Evolutionary conservation across 208 protist genomes (phyloP).

Genomic region (Acanthamoeba culbertsoni): DNA sequence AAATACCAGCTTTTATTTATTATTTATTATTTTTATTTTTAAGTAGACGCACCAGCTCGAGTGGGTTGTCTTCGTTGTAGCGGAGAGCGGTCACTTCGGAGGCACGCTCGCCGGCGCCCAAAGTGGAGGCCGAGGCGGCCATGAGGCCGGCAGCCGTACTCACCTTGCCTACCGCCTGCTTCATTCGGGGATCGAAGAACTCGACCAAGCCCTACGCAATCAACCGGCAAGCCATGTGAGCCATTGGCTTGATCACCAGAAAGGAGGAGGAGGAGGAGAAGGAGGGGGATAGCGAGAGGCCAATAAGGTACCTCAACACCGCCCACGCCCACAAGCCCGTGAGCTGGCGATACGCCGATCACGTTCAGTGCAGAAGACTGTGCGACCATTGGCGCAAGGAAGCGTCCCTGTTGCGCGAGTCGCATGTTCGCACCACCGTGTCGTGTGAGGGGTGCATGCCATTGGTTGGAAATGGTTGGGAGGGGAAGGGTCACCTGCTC

Average conservation of each 20-base stretch:
- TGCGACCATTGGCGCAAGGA: slow-evolving; percentile 61
- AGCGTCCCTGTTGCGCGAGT: slow-evolving; percentile 65
- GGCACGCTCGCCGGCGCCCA: background rate
- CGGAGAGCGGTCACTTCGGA: slow-evolving; percentile 35
- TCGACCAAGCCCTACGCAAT: slow-evolving; percentile 54
- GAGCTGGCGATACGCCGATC: background rate
- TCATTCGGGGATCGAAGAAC: slow-evolving; percentile 71
- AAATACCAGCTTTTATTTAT: background rate
- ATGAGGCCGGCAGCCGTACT: background rate
- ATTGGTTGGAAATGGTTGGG: background rate
- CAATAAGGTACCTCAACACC: background rate
- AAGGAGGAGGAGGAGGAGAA: too few relatives aligned
- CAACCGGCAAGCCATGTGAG: background rate
- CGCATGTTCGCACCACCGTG: too few relatives aligned
- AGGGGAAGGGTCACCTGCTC: slow-evolving; percentile 18
- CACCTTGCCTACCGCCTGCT: background rate
- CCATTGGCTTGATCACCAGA: too few relatives aligned
- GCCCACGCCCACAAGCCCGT: slow-evolving; percentile 63
- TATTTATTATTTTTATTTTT: background rate
- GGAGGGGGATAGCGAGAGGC: background rate
- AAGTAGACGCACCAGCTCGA: background rate
- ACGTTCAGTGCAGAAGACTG: slow-evolving; percentile 61
- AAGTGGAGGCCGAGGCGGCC: background rate
- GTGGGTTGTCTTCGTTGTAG: slow-evolving; percentile 13
- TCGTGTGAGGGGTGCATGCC: too few relatives aligned